Evolutionary conservation across 192 early-diverging fungal species (phyloP).

Genomic region (Chytriomyces confervae): DNA sequence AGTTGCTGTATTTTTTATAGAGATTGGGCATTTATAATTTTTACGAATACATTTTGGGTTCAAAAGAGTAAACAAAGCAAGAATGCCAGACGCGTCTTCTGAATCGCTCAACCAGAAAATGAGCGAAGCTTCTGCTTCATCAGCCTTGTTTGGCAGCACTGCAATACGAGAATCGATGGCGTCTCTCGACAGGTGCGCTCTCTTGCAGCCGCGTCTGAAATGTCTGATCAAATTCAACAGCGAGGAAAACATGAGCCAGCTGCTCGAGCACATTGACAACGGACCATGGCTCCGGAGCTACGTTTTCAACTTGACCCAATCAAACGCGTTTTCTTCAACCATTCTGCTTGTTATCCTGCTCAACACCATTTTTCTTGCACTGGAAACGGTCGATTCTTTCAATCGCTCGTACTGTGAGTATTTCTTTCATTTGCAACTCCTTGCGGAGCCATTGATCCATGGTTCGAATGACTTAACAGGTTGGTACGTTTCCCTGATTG

Average conservation of each 20-base stretch:
- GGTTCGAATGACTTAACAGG: constrained; percentile 8
- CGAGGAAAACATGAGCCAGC: constrained; percentile 13
- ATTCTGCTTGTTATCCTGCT: constrained; percentile 40
- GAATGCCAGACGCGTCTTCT: too few species aligned
- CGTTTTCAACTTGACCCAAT: constrained; percentile 26
- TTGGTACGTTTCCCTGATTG: constrained; percentile 41
- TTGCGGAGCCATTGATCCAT: too few species aligned
- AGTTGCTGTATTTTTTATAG: too few species aligned
- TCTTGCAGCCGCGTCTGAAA: background rate
- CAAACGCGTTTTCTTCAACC: constrained; percentile 11
- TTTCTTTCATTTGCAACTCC: background rate
- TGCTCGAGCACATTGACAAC: background rate
- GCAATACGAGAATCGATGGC: background rate
- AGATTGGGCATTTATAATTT: too few species aligned
- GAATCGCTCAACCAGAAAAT: too few species aligned
- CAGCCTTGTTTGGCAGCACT: constrained; percentile 7
- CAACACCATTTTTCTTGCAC: constrained; percentile 35
- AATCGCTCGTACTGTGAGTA: constrained; percentile 33
- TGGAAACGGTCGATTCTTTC: constrained; percentile 30
- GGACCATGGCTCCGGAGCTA: constrained; percentile 18
- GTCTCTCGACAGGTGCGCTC: constrained; percentile 12
- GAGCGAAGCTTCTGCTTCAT: background rate
- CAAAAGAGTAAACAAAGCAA: too few species aligned
- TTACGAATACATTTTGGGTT: too few species aligned
- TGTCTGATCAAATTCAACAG: background rate